These are phyloP conservation scores for Nakataea oryzae DNA, from an alignment of 2,329 filamentous ascomycete species.

Conservation along the genomic window DNA sequence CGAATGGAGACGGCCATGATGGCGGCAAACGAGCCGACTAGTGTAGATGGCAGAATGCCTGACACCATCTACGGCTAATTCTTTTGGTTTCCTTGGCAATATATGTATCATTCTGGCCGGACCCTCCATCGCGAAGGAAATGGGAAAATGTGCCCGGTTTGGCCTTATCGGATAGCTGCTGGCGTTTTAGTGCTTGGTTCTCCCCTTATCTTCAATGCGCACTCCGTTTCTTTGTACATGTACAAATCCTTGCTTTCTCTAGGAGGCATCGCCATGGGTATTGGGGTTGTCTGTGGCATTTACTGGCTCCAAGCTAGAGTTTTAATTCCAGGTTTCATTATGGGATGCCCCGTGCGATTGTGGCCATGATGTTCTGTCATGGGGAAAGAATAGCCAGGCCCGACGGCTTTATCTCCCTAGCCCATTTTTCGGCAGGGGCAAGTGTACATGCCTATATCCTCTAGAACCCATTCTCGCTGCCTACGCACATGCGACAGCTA, in stretches of 20 bases:
- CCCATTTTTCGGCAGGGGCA: no score
- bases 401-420: no score
- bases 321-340: no score
- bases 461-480: slow-evolving; percentile 20
- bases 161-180: not conserved
- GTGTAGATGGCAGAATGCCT: no score
- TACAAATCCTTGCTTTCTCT: no score
- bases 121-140: not conserved
- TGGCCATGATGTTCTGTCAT: not conserved
- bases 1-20: slow-evolving; percentile 7
- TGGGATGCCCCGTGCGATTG: no score
- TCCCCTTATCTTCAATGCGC: not conserved
- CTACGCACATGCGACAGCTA: slow-evolving; percentile 27
- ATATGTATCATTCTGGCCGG: not conserved
- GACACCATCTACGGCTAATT: no score
- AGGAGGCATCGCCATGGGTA: no score
- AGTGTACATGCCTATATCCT: no score
- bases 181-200: not conserved
- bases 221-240: not conserved
- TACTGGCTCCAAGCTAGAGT: not conserved
- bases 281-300: no score
- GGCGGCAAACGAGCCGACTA: slow-evolving; percentile 19
- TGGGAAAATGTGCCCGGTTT: not conserved
- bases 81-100: no score
- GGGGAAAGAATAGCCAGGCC: no score